Conservation (phyloP, 2,329 filamentous ascomycete genomes). For the Fusarium oligoseptatum region DNA sequence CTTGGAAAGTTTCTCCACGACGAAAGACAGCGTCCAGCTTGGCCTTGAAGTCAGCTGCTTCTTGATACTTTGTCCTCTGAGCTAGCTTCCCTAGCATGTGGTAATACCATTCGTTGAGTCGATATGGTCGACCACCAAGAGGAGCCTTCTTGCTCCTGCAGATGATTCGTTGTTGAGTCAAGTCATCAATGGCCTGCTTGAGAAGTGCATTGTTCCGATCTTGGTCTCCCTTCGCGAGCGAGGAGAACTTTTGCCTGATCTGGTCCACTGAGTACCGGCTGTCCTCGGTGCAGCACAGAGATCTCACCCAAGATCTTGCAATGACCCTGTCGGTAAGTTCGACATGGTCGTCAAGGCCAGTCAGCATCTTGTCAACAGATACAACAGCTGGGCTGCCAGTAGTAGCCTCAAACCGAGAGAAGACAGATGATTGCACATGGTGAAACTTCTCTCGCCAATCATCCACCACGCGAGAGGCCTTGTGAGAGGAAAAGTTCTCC, state of each 20-base stretch:
- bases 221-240: slow-evolving; percentile 58
- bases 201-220: slow-evolving; percentile 60
- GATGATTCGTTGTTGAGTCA: slow-evolving; percentile 67
- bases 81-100: slow-evolving; percentile 69
- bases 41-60: slow-evolving; percentile 71
- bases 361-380: slow-evolving; percentile 31
- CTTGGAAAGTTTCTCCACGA: slow-evolving; percentile 54
- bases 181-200: slow-evolving; percentile 61
- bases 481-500: slow-evolving; percentile 56
- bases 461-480: slow-evolving; percentile 49
- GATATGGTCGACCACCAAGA: slow-evolving; percentile 71
- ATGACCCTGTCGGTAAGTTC: slow-evolving; percentile 54
- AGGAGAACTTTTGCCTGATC: slow-evolving; percentile 65
- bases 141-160: slow-evolving; percentile 71
- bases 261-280: slow-evolving; percentile 62
- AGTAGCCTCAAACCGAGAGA: slow-evolving; percentile 68
- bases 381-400: slow-evolving; percentile 62
- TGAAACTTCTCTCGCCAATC: slow-evolving; percentile 72
- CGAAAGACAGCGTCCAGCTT: slow-evolving; percentile 70
- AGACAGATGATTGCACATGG: slow-evolving; percentile 65
- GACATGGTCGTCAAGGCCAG: slow-evolving; percentile 2
- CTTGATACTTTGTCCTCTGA: slow-evolving; percentile 66
- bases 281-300: slow-evolving; percentile 67
- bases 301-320: slow-evolving; percentile 71
- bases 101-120: slow-evolving; percentile 71